Percentiles rank a stretch among this genome's conserved stretches.
Evolutionary conservation across 192 early-diverging fungal species (phyloP).

Genomic region (Linnemannia exigua): DNA sequence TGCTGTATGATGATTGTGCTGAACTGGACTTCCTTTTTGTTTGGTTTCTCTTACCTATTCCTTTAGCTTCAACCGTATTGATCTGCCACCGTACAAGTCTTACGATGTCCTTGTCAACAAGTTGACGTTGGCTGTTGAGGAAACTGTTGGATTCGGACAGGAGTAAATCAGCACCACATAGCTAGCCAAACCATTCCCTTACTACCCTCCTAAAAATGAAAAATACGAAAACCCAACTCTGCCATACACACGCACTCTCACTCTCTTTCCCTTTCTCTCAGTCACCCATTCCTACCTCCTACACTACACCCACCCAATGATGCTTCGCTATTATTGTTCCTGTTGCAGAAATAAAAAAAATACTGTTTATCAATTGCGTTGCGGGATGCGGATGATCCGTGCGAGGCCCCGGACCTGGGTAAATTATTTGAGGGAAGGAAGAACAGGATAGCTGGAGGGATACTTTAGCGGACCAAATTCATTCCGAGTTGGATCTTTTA

Average conservation of each 20-base stretch:
- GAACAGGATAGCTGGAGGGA: too few relatives aligned
- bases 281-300: background rate
- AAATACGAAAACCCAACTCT: background rate
- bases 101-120: constrained; percentile 81
- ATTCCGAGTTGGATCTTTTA: background rate
- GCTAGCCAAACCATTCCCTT: background rate
- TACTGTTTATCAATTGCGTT: too few relatives aligned
- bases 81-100: constrained; percentile 92
- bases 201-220: background rate
- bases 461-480: background rate
- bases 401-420: background rate
- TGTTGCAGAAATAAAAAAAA: too few relatives aligned
- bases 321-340: background rate
- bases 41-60: background rate
- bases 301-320: background rate
- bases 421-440: background rate
- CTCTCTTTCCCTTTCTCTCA: too few relatives aligned
- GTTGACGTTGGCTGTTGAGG: constrained; percentile 95
- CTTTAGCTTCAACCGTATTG: constrained; percentile 93
- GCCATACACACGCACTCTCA: background rate
- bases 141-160: constrained; percentile 95
- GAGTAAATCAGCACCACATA: constrained; percentile 62
- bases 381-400: too few relatives aligned
- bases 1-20: background rate
- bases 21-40: background rate